Evolutionary conservation across 1,284 basidiomycete species (phyloP).

Genomic region (Phellopilus nigrolimitatus): DNA sequence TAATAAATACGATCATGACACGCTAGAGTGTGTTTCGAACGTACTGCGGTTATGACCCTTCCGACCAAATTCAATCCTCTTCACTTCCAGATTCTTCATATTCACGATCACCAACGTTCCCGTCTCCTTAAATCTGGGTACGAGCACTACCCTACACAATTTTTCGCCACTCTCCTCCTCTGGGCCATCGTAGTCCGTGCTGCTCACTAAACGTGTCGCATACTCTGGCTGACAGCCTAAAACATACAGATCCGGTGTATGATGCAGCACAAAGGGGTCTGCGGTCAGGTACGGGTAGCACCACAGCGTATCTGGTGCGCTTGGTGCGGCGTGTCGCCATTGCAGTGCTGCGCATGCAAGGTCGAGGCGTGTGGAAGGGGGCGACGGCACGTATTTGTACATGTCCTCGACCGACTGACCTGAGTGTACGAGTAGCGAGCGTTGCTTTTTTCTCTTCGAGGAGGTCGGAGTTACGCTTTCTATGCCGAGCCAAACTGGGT

Average conservation of each 20-base stretch:
- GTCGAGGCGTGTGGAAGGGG: constrained; percentile 60
- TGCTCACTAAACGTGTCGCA: constrained; percentile 62
- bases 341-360: constrained; percentile 78
- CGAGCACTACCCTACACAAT: constrained; percentile 73
- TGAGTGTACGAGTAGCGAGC: constrained; percentile 74
- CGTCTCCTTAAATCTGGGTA: constrained; percentile 76
- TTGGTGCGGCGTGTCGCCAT: constrained; percentile 97
- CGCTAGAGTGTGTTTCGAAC: neutral
- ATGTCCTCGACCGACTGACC: constrained; percentile 96
- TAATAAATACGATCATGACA: constrained; percentile 1
- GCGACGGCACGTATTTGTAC: constrained; percentile 82
- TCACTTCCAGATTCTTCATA: constrained; percentile 27
- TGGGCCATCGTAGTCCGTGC: constrained; percentile 29
- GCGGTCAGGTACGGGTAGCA: constrained; percentile 88
- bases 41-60: neutral
- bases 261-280: constrained; percentile 87
- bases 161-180: constrained; percentile 31
- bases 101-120: constrained; percentile 63
- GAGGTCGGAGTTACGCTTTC: constrained; percentile 23
- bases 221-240: constrained; percentile 91
- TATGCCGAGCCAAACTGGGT: constrained; percentile 82
- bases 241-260: constrained; percentile 87
- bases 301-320: constrained; percentile 97
- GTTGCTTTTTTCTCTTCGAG: constrained; percentile 27
- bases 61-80: constrained; percentile 6